Percentiles rank a stretch among this genome's conserved stretches.
Evolutionary conservation across 2,329 filamentous ascomycete species (phyloP).

Genomic region (Sclerotinia subarctica): DNA sequence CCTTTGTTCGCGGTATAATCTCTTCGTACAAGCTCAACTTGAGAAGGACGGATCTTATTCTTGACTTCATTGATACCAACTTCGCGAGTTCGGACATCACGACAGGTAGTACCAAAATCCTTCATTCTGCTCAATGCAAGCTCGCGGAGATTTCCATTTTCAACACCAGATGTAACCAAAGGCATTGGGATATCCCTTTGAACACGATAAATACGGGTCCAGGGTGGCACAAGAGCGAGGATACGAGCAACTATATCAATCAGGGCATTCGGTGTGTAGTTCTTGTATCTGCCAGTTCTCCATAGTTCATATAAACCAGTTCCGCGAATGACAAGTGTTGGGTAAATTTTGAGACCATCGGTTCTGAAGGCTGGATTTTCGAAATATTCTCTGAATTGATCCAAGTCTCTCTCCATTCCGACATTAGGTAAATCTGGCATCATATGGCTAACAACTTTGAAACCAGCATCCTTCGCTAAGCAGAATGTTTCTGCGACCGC

Average conservation of each 20-base stretch:
- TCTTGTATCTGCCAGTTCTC: conserved; percentile 95
- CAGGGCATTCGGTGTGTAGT: conserved; percentile 95
- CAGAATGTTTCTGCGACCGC: conserved; percentile 96
- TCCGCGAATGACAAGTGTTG: conserved; percentile 92
- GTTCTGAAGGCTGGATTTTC: conserved; percentile 95
- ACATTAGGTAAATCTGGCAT: conserved; percentile 99
- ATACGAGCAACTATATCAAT: conserved; percentile 97
- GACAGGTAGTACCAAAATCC: conserved; percentile 95
- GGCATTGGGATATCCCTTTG: conserved; percentile 99
- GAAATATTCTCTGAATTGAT: conserved; percentile 97
- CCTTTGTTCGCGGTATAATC: conserved; percentile 95
- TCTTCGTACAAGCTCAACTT: conserved; percentile 89
- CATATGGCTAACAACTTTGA: conserved; percentile 99
- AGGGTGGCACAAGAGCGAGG: conserved; percentile 87
- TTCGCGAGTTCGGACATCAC: conserved; percentile 92
- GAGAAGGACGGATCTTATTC: conserved; percentile 94
- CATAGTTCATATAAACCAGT: conserved; percentile 96
- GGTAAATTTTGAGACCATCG: conserved; percentile 96
- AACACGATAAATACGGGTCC: conserved; percentile 97
- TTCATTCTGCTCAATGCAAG: conserved; percentile 96
- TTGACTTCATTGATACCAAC: conserved; percentile 99
- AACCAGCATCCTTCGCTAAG: conserved; percentile 94
- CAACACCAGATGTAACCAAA: conserved; percentile 94
- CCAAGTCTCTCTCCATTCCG: conserved; percentile 94
- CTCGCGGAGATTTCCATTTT: conserved; percentile 95